Evolutionary conservation across 2,329 filamentous ascomycete species (phyloP), one percentile per base, ranked within the genome.

Genomic region (Trichoderma pleuroti): DNA sequence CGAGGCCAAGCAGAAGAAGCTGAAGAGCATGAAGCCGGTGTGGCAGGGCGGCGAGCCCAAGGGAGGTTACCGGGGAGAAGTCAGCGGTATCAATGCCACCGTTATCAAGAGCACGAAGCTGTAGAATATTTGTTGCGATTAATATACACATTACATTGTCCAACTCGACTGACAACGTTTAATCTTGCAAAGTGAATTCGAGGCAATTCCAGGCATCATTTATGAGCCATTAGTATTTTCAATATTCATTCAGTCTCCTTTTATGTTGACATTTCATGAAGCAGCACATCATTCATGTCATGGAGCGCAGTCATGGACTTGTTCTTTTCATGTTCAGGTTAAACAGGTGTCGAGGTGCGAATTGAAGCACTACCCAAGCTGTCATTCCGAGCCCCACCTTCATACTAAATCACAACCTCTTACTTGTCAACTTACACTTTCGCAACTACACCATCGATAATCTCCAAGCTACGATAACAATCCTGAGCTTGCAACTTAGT

Each of bases 1-100:
- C 81, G 94, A 97, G 79, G 92, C 94, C 81, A 98, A 97, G 87
- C 92, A 95, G 88, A 98, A 98, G 92, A 98, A 98, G 87, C 83
- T 98, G 78, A 90, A 89, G 77, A 95, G 92, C 79, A 93, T 94
- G 85, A 93, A 92, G 84, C 88, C 92, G 10, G 86, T 93, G 16
- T 98, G 94, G 84, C 93, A 94, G 82, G 93, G 93, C 75, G 92
- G 93, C 72, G 90, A 97, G 83, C 90, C 92, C 75, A 89, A 88
- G 78, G 92, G 93, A 77, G 92, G 94, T 68, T 99, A 99, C 84
- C 89, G 89, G 74, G 96, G 96, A 83, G 96, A 98, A 81, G 83
- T 92, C 83, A 96, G 94, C 54, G 96, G 96, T 89, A 97, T 99
- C 84, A 98, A 98, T 86, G 92, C 91, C 76, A 92, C 92, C 24